Evolutionary conservation across 202 grass and related monocot species (phyloP).

Genomic region (Setaria italica): DNA sequence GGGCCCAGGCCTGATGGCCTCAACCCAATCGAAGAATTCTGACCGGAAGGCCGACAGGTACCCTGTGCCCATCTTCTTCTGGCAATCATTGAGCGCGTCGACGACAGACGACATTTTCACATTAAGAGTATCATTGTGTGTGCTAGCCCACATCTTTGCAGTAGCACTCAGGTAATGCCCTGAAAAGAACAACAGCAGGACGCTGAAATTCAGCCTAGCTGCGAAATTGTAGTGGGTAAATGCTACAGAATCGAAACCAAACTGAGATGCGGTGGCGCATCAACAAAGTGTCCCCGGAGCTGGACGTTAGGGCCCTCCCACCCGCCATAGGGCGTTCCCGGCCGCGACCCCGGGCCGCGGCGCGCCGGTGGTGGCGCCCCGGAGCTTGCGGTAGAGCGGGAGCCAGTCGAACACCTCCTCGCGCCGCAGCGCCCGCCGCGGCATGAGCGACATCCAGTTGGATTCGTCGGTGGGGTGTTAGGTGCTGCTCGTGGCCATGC

Average conservation of each 20-base stretch:
- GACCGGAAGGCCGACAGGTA: slow-evolving; percentile 91
- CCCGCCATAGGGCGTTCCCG: slow-evolving; percentile 59
- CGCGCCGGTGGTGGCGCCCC: neutral
- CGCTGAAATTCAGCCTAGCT: slow-evolving; percentile 26
- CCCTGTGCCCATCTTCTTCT: slow-evolving; percentile 85
- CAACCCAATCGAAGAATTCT: slow-evolving; percentile 83
- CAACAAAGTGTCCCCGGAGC: slow-evolving; percentile 87
- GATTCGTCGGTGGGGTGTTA: slow-evolving; percentile 70
- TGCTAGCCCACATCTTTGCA: slow-evolving; percentile 93
- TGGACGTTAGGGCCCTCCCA: slow-evolving; percentile 71
- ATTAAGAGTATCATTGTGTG: slow-evolving; percentile 73
- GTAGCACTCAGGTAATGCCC: slow-evolving; percentile 92
- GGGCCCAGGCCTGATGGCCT: slow-evolving; percentile 80
- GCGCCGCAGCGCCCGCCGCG: slow-evolving; percentile 40
- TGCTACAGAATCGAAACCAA: neutral
- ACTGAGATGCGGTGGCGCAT: slow-evolving; percentile 34
- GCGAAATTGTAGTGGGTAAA: neutral
- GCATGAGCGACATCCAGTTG: slow-evolving; percentile 73
- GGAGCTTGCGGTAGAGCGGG: slow-evolving; percentile 67
- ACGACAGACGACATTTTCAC: slow-evolving; percentile 66
- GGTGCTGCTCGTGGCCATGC: slow-evolving; percentile 46
- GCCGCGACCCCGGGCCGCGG: neutral
- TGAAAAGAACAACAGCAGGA: slow-evolving; percentile 48
- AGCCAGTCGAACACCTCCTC: slow-evolving; percentile 77
- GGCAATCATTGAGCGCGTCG: slow-evolving; percentile 65